phyloP scores from a whole-genome alignment of 805 yeast genomes.

The Pichia nanzhaoensis region DNA sequence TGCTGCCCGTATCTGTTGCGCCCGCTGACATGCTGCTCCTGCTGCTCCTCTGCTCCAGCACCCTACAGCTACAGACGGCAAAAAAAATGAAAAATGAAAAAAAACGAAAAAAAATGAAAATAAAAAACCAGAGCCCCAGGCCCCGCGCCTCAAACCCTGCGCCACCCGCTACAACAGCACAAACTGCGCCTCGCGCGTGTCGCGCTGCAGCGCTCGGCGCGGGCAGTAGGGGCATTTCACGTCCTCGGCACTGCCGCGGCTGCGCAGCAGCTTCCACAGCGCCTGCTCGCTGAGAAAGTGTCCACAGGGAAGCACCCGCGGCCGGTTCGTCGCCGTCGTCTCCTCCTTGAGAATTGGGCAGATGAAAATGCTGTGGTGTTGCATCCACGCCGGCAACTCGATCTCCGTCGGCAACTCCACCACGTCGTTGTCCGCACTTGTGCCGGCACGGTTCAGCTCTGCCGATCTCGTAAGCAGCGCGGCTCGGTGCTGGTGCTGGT shows the following conservation, averaged over 20 bases:
- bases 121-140: too few relatives aligned
- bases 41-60: neutral
- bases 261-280: constrained; percentile 38
- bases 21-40: neutral
- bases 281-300: constrained; percentile 57
- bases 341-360: constrained; percentile 66
- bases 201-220: constrained; percentile 28
- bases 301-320: constrained; percentile 32
- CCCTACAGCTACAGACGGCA: too few relatives aligned
- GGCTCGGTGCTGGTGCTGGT: too few relatives aligned
- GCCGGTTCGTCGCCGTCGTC: constrained; percentile 51
- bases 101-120: too few relatives aligned
- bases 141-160: too few relatives aligned
- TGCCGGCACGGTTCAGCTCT: neutral
- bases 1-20: neutral
- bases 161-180: neutral
- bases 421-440: neutral
- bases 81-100: too few relatives aligned
- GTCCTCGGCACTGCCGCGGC: constrained; percentile 19
- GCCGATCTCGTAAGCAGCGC: neutral
- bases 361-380: constrained; percentile 42
- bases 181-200: constrained; percentile 4
- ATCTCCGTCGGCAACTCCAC: constrained; percentile 35
- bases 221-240: constrained; percentile 74
- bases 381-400: constrained; percentile 12